Evolutionary conservation across 805 yeast genomes (phyloP).

Genomic region (Wickerhamiella qilinensis): DNA sequence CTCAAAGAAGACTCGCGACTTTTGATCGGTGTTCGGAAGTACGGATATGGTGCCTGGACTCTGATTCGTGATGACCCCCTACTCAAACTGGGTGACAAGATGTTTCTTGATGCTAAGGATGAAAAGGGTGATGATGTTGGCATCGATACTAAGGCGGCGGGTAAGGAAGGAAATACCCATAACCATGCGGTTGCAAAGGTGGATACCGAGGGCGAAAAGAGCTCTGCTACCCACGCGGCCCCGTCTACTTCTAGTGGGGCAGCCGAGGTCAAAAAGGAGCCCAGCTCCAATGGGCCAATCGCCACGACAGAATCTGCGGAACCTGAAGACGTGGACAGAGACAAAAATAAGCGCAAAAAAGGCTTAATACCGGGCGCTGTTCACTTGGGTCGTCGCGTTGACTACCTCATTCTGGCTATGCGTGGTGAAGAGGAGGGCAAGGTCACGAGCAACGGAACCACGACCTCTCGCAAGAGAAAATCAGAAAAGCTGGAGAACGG

Average conservation of each 20-base stretch:
- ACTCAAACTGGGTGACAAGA: constrained; percentile 67
- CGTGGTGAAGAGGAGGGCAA: constrained; percentile 33
- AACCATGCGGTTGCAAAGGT: constrained; percentile 6
- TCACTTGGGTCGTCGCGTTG: constrained; percentile 82
- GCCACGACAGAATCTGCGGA: neutral
- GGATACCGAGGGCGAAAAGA: neutral
- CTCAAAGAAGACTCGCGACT: constrained; percentile 72
- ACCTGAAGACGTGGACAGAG: constrained; percentile 1
- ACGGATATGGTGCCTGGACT: constrained; percentile 93
- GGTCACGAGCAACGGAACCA: neutral
- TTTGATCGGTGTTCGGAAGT: constrained; percentile 71
- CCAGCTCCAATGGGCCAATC: neutral
- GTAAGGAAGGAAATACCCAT: constrained; percentile 20
- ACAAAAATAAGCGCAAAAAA: constrained; percentile 13
- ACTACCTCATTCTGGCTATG: constrained; percentile 60
- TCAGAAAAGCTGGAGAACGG: constrained; percentile 13
- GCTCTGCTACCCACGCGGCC: constrained; percentile 5
- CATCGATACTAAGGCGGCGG: constrained; percentile 12
- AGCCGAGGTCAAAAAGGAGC: constrained; percentile 22
- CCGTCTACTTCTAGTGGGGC: too few relatives aligned
- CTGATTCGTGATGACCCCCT: constrained; percentile 93
- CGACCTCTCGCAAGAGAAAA: constrained; percentile 4
- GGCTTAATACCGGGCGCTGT: constrained; percentile 62
- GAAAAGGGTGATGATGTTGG: constrained; percentile 25
- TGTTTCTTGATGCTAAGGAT: constrained; percentile 33